These are phyloP conservation scores for Myrica gale DNA, from an alignment of 306 rosid genomes.

Conservation along the genomic window DNA sequence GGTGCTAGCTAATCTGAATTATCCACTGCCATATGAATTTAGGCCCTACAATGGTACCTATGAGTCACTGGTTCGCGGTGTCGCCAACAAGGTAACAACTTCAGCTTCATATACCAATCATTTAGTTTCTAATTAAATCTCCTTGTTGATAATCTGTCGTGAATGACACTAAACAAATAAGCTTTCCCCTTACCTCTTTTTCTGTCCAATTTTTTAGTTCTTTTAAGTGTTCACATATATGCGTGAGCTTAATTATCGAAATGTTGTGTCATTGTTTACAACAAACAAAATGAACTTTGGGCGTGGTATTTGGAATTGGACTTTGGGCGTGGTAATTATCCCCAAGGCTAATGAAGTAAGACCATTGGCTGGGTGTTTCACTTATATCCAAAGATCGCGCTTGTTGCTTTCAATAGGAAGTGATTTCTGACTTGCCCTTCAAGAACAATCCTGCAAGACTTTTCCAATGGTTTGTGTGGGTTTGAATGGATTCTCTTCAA, in stretches of 20 bases:
- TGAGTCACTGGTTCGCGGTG: slow-evolving; percentile 13
- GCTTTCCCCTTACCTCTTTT: not conserved
- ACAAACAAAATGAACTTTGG: no score
- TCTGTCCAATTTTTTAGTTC: no score
- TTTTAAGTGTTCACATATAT: no score
- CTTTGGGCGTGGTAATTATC: no score
- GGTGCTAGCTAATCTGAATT: not conserved
- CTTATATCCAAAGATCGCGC: not conserved
- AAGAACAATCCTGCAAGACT: not conserved
- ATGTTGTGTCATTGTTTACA: no score
- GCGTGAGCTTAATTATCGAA: no score
- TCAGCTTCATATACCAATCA: no score
- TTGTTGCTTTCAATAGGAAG: no score
- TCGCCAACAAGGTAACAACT: slow-evolving; percentile 25
- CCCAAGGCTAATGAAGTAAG: no score
- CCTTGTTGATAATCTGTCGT: not conserved
- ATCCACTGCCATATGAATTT: slow-evolving; percentile 15
- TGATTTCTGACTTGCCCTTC: not conserved
- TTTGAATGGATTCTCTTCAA: not conserved
- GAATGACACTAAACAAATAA: not conserved
- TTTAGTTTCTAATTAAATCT: not conserved
- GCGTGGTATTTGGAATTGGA: no score
- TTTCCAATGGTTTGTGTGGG: not conserved
- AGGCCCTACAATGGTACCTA: not conserved
- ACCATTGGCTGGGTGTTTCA: not conserved